Evolutionary conservation across 2,329 filamentous ascomycete genomes (phyloP).

Genomic region (Xylariaceae sp.): DNA sequence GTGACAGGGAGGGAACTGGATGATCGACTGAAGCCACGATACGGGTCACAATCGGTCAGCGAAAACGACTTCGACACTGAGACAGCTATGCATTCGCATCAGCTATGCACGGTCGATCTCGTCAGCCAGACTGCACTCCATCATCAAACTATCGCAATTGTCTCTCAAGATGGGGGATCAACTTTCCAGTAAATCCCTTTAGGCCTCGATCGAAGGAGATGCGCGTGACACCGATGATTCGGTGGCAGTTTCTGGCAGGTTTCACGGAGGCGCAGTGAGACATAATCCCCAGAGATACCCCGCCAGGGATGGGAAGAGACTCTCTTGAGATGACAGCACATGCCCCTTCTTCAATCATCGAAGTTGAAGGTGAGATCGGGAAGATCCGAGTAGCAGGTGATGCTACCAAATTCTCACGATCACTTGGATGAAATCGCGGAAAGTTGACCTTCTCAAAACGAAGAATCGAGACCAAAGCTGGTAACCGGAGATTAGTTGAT

Average conservation of each 20-base stretch:
- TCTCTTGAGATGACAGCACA: not conserved
- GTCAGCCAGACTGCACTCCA: not conserved
- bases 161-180: not conserved
- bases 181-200: not conserved
- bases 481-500: not conserved
- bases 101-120: not conserved
- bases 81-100: not conserved
- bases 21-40: not conserved
- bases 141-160: not conserved
- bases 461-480: not conserved
- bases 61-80: not conserved
- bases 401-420: not conserved
- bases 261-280: constrained; percentile 4
- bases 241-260: constrained; percentile 4
- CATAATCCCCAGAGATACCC: constrained; percentile 9
- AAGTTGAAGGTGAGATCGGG: not conserved
- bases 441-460: not conserved
- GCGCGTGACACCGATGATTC: constrained; percentile 1
- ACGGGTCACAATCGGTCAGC: not conserved
- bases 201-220: not conserved
- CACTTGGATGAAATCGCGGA: not conserved
- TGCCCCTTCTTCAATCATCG: not conserved
- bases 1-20: not conserved
- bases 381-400: not conserved
- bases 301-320: not conserved